A percentile compares a stretch with the other conserved stretches of the same genome.
phyloP scores from a whole-genome alignment of 2,329 filamentous ascomycete genomes.

The Phialophora expanda region DNA sequence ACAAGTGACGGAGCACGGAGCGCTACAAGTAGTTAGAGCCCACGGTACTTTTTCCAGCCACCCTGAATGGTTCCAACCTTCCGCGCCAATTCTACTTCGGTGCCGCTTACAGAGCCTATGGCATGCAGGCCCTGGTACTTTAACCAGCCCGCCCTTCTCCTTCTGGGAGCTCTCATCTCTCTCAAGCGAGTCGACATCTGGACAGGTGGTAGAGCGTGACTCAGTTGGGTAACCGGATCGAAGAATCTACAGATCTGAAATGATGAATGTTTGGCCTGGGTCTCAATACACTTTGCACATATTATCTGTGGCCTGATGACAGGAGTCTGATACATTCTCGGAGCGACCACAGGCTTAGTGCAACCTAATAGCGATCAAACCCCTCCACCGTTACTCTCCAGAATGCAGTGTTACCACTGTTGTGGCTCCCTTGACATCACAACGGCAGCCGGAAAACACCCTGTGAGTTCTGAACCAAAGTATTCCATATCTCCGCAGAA shows the following conservation, averaged over 20 bases:
- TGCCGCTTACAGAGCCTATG: not conserved
- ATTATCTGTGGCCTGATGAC: not conserved
- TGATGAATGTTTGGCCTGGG: not conserved
- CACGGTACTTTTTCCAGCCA: constrained; percentile 17
- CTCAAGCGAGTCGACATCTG: constrained; percentile 2
- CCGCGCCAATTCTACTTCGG: constrained; percentile 9
- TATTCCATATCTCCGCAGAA: not conserved
- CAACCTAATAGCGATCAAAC: constrained; percentile 4
- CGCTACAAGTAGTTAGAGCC: constrained; percentile 13
- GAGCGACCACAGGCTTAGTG: constrained; percentile 3
- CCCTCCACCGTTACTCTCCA: constrained; percentile 4
- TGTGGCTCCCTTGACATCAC: not conserved
- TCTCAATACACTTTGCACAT: not conserved
- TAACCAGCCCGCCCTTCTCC: not conserved
- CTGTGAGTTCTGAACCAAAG: constrained; percentile 1
- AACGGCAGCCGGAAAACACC: not conserved
- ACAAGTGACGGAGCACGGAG: not conserved
- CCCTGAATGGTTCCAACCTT: constrained; percentile 26
- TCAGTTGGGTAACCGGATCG: not conserved
- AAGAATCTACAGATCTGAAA: not conserved
- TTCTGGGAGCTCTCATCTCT: not conserved
- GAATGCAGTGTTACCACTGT: constrained; percentile 9
- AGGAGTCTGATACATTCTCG: constrained; percentile 5
- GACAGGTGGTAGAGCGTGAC: not conserved
- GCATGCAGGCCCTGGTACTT: constrained; percentile 12